A percentile compares a stretch with the other conserved stretches of the same genome.
phyloP scores from a whole-genome alignment of 2,329 filamentous ascomycete species.

The Fusarium tjaetaba region DNA sequence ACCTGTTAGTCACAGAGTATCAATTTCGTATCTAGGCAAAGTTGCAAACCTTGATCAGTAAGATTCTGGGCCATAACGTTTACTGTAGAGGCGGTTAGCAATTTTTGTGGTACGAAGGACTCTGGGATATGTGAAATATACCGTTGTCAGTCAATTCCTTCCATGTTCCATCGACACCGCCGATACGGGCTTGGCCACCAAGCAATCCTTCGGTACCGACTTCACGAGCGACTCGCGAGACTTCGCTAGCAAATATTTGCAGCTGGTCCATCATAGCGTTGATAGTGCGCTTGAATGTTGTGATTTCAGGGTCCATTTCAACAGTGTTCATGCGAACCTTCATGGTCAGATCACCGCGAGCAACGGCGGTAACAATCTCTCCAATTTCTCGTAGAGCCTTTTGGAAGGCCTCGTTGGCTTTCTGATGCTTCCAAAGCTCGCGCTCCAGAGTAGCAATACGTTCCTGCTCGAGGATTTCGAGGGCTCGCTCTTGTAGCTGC shows the following conservation, averaged over 20 bases:
- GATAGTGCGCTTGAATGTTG: slow-evolving; percentile 96
- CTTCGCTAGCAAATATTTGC: slow-evolving; percentile 95
- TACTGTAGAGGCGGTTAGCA: slow-evolving; percentile 57
- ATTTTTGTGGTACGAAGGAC: neutral
- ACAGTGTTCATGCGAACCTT: slow-evolving; percentile 95
- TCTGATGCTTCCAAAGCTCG: slow-evolving; percentile 95
- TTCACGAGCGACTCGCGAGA: slow-evolving; percentile 92
- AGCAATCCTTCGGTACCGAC: slow-evolving; percentile 96
- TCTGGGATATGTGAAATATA: slow-evolving; percentile 47
- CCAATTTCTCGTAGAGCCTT: slow-evolving; percentile 97
- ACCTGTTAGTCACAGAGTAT: slow-evolving; percentile 20
- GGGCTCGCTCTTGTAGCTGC: slow-evolving; percentile 82
- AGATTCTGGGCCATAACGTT: slow-evolving; percentile 87
- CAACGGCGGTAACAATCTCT: slow-evolving; percentile 95
- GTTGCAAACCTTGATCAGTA: slow-evolving; percentile 72
- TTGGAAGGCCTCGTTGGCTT: slow-evolving; percentile 98
- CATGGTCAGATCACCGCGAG: slow-evolving; percentile 93
- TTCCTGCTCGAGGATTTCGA: slow-evolving; percentile 84
- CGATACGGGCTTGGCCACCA: slow-evolving; percentile 91
- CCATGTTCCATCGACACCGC: slow-evolving; percentile 96
- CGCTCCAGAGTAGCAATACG: slow-evolving; percentile 90
- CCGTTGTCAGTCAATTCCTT: slow-evolving; percentile 93
- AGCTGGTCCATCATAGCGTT: slow-evolving; percentile 99
- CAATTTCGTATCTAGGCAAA: neutral
- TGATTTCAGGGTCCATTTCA: slow-evolving; percentile 98